phyloP scores from a whole-genome alignment of 163 green algal species.

The Trebouxia gelatinosa region DNA sequence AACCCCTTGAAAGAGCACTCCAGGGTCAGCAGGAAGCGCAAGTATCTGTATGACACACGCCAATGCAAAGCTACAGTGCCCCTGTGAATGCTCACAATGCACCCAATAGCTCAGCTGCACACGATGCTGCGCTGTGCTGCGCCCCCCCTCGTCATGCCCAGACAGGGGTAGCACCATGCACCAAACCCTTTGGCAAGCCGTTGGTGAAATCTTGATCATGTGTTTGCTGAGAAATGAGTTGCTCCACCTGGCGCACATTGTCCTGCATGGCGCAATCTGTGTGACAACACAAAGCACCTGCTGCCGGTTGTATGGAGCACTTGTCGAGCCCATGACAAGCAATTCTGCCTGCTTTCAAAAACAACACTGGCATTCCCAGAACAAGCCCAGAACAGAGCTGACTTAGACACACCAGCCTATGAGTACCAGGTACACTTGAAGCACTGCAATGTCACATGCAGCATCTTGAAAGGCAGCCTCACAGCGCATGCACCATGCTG shows the following conservation, averaged over 20 bases:
- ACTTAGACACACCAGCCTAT: neutral
- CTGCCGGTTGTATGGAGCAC: no score
- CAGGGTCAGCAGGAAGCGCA: no score
- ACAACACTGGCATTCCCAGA: neutral
- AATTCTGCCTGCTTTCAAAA: neutral
- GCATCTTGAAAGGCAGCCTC: no score
- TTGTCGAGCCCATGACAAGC: neutral
- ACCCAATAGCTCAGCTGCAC: no score
- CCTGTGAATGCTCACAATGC: no score
- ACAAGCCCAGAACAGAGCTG: neutral
- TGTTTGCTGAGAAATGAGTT: slow-evolving; percentile 14
- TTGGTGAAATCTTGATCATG: slow-evolving; percentile 10
- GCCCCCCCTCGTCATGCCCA: neutral
- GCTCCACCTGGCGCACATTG: slow-evolving; percentile 1
- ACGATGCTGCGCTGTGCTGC: no score
- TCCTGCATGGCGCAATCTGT: slow-evolving; percentile 11
- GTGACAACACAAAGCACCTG: no score
- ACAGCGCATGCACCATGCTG: no score
- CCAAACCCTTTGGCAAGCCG: neutral
- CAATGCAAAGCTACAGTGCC: no score
- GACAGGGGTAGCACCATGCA: slow-evolving; percentile 6
- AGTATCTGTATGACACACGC: no score
- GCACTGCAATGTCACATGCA: neutral
- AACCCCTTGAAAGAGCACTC: no score
- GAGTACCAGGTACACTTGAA: neutral